phyloP scores from a whole-genome alignment of 495 filamentous ascomycete species.

The Cercophora newfieldiana region DNA sequence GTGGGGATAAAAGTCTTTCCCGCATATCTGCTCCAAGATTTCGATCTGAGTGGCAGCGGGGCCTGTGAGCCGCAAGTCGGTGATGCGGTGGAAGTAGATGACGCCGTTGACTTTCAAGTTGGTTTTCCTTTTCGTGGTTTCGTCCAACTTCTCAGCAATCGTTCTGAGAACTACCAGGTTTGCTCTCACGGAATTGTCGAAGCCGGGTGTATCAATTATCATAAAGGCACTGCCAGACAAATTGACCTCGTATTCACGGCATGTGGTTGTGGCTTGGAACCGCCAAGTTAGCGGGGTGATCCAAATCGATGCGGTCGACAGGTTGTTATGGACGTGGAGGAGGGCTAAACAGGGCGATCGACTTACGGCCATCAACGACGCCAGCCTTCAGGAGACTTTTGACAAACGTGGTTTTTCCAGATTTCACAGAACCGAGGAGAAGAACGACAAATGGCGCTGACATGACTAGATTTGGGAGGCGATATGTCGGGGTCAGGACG shows the following conservation, averaged over 20 bases:
- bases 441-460: not conserved
- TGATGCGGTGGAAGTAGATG: conserved; percentile 9
- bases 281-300: not conserved
- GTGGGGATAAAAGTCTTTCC: not conserved
- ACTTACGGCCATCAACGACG: not conserved
- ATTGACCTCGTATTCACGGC: not conserved
- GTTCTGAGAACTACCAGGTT: not conserved
- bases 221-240: not conserved
- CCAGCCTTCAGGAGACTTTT: not conserved
- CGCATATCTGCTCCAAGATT: conserved; percentile 1
- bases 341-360: not conserved
- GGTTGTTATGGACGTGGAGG: too few relatives aligned
- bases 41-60: not conserved
- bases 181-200: not conserved
- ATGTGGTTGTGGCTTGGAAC: not conserved
- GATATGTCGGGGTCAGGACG: too few relatives aligned
- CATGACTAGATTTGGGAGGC: not conserved
- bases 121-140: not conserved
- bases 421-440: conserved; percentile 1
- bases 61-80: not conserved
- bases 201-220: conserved; percentile 1
- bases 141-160: not conserved
- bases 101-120: not conserved
- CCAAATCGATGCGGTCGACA: not conserved
- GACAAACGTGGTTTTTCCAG: not conserved